Conservation (phyloP, 768 basidiomycete species). For the Kwoniella botswanensis region DNA sequence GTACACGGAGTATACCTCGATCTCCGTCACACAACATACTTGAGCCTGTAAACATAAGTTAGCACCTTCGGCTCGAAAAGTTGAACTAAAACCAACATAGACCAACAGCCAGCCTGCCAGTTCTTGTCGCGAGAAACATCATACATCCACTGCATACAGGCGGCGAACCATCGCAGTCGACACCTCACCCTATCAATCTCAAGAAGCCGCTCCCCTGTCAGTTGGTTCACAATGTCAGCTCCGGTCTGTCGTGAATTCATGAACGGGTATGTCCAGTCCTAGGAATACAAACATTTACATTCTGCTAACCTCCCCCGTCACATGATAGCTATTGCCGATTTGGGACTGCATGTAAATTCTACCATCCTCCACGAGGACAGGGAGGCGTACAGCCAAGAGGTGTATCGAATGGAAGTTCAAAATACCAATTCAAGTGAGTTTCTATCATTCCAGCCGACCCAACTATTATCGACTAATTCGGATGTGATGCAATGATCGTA, state of each 20-base stretch:
- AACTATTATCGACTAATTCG: too few relatives aligned
- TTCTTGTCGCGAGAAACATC: too few relatives aligned
- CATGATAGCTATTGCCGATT: slow-evolving; percentile 24
- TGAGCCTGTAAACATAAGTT: too few relatives aligned
- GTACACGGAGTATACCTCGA: too few relatives aligned
- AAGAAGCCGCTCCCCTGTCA: background rate
- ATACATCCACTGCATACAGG: too few relatives aligned
- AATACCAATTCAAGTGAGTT: slow-evolving; percentile 31
- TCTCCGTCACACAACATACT: too few relatives aligned
- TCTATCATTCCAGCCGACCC: background rate
- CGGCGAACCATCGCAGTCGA: background rate
- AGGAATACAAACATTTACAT: background rate
- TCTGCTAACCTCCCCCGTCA: background rate
- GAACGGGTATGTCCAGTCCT: slow-evolving; percentile 18
- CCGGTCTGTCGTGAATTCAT: slow-evolving; percentile 21
- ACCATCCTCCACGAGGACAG: slow-evolving; percentile 16
- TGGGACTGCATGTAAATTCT: slow-evolving; percentile 22
- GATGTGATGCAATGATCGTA: slow-evolving; percentile 48
- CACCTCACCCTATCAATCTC: background rate
- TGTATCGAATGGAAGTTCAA: slow-evolving; percentile 6
- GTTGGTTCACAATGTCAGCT: slow-evolving; percentile 7
- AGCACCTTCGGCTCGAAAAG: too few relatives aligned
- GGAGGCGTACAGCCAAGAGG: slow-evolving; percentile 7
- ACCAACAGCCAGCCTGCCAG: too few relatives aligned
- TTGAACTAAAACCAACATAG: too few relatives aligned